Conservation (phyloP, 768 basidiomycete species). For the Phlebiopsis gigantea region DNA sequence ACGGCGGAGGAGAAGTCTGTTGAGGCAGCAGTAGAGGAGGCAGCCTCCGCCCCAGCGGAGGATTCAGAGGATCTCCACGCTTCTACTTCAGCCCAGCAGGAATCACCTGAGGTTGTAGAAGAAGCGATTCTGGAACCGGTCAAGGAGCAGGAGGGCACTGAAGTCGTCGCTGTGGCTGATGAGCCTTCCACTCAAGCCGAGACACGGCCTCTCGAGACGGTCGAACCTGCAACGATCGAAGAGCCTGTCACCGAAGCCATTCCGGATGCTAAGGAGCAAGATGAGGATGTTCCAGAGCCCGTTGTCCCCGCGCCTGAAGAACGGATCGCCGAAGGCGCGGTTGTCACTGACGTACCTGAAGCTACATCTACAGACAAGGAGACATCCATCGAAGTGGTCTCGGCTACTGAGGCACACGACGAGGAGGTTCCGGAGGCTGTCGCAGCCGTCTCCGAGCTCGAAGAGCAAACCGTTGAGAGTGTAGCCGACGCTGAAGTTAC, state of each 20-base stretch:
- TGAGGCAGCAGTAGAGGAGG: neutral
- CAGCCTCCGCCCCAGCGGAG: neutral
- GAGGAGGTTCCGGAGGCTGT: neutral
- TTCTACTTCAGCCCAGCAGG: neutral
- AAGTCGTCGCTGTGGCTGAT: neutral
- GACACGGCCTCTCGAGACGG: neutral
- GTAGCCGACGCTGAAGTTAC: neutral
- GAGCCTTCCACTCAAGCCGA: neutral
- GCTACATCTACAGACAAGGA: neutral
- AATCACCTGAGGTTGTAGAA: neutral
- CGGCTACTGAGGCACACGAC: neutral
- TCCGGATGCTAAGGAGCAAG: neutral
- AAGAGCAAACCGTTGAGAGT: neutral
- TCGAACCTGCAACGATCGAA: neutral
- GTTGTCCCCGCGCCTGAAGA: slow-evolving; percentile 1
- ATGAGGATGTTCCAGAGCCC: neutral
- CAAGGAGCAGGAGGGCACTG: neutral
- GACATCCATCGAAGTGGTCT: neutral
- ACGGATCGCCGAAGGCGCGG: neutral
- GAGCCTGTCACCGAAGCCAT: neutral
- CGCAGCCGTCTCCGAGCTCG: neutral
- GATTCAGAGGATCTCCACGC: neutral
- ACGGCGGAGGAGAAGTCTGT: neutral
- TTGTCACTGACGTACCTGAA: too few species aligned
- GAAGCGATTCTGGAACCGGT: neutral